Evolutionary conservation across 2,329 filamentous ascomycete genomes (phyloP), one percentile per base, ranked within the genome.

Genomic region (Sclerotinia nivalis): DNA sequence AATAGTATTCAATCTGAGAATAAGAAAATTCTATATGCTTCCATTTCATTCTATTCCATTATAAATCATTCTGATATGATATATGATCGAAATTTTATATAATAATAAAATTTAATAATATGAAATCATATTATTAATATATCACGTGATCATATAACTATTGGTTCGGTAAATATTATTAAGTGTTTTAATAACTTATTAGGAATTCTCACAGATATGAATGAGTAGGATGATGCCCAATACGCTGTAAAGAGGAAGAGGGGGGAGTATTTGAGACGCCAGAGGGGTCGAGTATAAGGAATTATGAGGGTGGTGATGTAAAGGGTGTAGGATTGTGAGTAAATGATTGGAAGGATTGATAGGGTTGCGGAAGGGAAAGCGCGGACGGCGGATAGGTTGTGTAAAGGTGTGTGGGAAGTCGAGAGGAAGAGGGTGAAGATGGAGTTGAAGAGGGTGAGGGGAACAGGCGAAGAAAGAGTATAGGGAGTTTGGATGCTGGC

Each of bases 301-400:
- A 83, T 77, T 66, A 82, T 82, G 69, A 83, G 75, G 82, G 83
- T 83, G 6, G 81, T 78, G 76, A 83, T 83, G 73, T 83, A 84
- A 12, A 83, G 78, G 0, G 83, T 84, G 74, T 82, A 83, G 72
- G 79, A 81, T 71, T 84, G 83, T 66, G 79, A 77, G 73, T 82
- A 84, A 22, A 84, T 77, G n/a, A 81, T 77, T 8, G 78, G 81
- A 43, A 83, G 73, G 13, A 79, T 80, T 82, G 82, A 84, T n/a
- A 84, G 74, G 0, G 80, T 83, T n/a, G 79, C 76, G 3, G 81
- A 80, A 1, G 83, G 82, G 72, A 83, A 84, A 5, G 80, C 81
- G 18, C 71, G 75, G 68, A 79, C 83, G 2, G 78, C 83, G 20
- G 81, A 80, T 71, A 83, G 80, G 10, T 70, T 74, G 67, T 73